A percentile compares a stretch with the other conserved stretches of the same genome.
These are phyloP conservation scores for Ganoderma lingzhi DNA, from an alignment of 1,284 basidiomycete genomes.

Conservation along the genomic window DNA sequence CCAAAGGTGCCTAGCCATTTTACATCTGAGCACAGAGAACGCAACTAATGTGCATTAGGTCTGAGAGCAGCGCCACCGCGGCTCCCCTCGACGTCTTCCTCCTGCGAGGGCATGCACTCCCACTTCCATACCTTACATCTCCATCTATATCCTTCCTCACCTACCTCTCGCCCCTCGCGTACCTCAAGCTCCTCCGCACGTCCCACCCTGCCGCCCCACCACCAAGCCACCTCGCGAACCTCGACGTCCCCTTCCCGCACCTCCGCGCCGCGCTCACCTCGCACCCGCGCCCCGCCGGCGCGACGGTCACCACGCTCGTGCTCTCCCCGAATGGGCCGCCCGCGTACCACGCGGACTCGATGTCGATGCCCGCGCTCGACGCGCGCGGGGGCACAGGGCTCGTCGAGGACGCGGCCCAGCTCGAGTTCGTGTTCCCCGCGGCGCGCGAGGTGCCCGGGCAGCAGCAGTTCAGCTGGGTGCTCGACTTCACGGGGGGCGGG, in stretches of 20 bases:
- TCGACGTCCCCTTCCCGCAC: conserved; percentile 62
- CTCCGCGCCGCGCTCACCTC: conserved; percentile 56
- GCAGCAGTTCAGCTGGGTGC: conserved; percentile 62
- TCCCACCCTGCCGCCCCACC: conserved; percentile 35
- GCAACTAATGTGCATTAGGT: conserved; percentile 37
- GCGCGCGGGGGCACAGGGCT: conserved; percentile 43
- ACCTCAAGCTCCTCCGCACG: conserved; percentile 64
- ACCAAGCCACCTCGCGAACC: conserved; percentile 41
- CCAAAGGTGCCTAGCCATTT: conserved; percentile 53
- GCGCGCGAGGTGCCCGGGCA: conserved; percentile 39
- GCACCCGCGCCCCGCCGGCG: conserved; percentile 50
- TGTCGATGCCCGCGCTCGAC: conserved; percentile 38
- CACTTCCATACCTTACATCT: conserved; percentile 69
- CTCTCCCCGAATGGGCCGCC: conserved; percentile 48
- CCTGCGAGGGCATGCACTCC: conserved; percentile 67
- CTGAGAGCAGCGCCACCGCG: conserved; percentile 38
- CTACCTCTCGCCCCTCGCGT: conserved; percentile 71
- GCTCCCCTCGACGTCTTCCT: conserved; percentile 75
- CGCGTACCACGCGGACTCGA: conserved; percentile 29
- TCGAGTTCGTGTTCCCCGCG: conserved; percentile 59
- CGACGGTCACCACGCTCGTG: conserved; percentile 64
- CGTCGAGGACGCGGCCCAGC: conserved; percentile 49
- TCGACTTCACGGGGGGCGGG: conserved; percentile 74
- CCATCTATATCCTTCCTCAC: conserved; percentile 77
- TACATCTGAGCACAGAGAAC: background rate